Evolutionary conservation across 73 alveolate genomes (phyloP).

Genomic region (Tetrahymena malaccensis): DNA sequence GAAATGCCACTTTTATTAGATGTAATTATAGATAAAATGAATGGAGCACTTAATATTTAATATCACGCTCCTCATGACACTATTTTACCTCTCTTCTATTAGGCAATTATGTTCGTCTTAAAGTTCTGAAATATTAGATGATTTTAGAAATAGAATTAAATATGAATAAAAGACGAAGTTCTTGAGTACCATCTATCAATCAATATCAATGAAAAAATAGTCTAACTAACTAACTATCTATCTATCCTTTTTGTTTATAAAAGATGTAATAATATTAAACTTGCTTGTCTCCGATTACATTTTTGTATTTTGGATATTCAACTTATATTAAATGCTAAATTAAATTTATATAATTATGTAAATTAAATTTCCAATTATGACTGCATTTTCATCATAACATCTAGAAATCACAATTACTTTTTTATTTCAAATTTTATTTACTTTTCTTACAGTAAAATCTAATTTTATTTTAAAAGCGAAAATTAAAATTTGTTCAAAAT

Average conservation of each 20-base stretch:
- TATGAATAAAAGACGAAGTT: not conserved
- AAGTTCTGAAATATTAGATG: not conserved
- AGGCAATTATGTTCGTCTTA: constrained; percentile 22
- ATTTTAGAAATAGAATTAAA: not conserved
- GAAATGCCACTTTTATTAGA: constrained; percentile 21
- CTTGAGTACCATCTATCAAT: no score
- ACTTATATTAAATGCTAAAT: not conserved
- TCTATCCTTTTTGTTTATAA: not conserved
- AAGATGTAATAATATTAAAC: not conserved
- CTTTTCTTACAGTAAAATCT: not conserved
- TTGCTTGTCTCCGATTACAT: not conserved
- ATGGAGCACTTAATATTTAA: constrained; percentile 3
- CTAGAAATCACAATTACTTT: no score
- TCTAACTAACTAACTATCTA: not conserved
- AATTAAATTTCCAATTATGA: not conserved
- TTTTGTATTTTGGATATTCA: not conserved
- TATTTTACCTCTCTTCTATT: constrained; percentile 6
- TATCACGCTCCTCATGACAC: constrained; percentile 16
- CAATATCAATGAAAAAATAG: no score
- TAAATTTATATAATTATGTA: no score
- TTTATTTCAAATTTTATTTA: no score
- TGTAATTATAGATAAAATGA: constrained; percentile 1
- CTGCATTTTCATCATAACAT: no score
- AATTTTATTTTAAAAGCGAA: not conserved
- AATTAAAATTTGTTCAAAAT: no score